Percentiles rank a stretch among this genome's conserved stretches.
Conservation (phyloP, 1,139 yeast species). For the Sugiyamaella sp. region DNA sequence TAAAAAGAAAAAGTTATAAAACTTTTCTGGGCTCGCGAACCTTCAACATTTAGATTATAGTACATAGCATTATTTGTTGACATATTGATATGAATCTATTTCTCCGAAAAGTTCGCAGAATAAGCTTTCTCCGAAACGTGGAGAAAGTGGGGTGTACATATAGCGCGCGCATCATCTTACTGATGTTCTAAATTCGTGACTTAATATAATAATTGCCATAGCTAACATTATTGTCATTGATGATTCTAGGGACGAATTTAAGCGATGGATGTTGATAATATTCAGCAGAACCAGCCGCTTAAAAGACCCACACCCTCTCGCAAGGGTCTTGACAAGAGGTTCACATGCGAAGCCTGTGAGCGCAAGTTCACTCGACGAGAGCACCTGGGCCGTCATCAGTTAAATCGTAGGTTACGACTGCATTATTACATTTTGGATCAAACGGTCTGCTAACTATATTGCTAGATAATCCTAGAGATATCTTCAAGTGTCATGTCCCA, state of each 20-base stretch:
- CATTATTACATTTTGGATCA: not conserved
- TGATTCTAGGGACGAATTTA: not conserved
- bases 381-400: conserved; percentile 46
- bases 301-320: conserved; percentile 6
- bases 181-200: too few species aligned
- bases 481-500: conserved; percentile 49
- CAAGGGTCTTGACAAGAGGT: conserved; percentile 41
- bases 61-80: too few species aligned
- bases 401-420: conserved; percentile 34
- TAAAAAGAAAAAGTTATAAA: too few species aligned
- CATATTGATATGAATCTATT: too few species aligned
- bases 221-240: not conserved
- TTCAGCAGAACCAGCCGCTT: not conserved
- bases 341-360: conserved; percentile 45
- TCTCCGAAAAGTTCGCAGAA: too few species aligned
- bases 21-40: too few species aligned
- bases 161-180: too few species aligned
- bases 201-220: too few species aligned
- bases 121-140: too few species aligned
- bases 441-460: not conserved
- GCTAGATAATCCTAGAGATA: conserved; percentile 21
- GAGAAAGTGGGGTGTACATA: too few species aligned
- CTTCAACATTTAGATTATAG: too few species aligned
- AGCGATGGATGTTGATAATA: not conserved
- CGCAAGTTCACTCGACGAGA: conserved; percentile 53